Evolutionary conservation across 441 rosid species (phyloP).

Genomic region (Biscutella laevigata): DNA sequence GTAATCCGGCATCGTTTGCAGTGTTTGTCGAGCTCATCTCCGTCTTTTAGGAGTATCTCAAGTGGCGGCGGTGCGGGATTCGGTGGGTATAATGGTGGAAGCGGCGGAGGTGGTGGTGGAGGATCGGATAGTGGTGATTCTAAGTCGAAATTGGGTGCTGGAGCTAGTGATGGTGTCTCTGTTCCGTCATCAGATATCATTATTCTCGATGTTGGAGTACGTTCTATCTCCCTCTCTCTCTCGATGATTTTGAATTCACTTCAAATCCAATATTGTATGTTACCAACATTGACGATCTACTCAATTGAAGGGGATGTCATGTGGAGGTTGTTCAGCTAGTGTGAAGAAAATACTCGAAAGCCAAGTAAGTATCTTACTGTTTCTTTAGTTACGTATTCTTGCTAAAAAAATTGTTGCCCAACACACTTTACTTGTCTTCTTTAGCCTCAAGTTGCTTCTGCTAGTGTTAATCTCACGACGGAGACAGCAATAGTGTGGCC

Average conservation of each 20-base stretch:
- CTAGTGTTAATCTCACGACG: constrained; percentile 80
- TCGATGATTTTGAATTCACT: not conserved
- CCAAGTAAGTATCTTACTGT: no score
- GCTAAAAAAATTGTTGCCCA: not conserved
- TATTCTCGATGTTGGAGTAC: constrained; percentile 69
- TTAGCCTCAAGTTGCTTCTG: constrained; percentile 84
- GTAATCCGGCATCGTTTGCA: constrained; percentile 29
- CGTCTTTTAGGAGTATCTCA: constrained; percentile 38
- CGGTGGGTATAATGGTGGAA: constrained; percentile 33
- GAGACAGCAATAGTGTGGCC: constrained; percentile 97
- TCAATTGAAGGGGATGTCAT: constrained; percentile 69
- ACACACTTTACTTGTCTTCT: not conserved
- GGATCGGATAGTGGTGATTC: constrained; percentile 51
- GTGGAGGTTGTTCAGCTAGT: constrained; percentile 92
- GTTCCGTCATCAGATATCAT: constrained; percentile 49
- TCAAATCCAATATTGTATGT: not conserved
- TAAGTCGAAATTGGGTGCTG: constrained; percentile 39
- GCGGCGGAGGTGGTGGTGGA: constrained; percentile 38
- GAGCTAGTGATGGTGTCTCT: constrained; percentile 35
- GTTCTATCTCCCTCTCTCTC: constrained; percentile 12
- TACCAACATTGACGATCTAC: not conserved
- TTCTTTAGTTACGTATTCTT: no score
- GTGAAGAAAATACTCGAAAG: constrained; percentile 83
- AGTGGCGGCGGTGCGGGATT: constrained; percentile 37
- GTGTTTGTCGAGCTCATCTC: constrained; percentile 40